Conservation (phyloP, 108 stramenopile species). For the Nitzschia palea region DNA sequence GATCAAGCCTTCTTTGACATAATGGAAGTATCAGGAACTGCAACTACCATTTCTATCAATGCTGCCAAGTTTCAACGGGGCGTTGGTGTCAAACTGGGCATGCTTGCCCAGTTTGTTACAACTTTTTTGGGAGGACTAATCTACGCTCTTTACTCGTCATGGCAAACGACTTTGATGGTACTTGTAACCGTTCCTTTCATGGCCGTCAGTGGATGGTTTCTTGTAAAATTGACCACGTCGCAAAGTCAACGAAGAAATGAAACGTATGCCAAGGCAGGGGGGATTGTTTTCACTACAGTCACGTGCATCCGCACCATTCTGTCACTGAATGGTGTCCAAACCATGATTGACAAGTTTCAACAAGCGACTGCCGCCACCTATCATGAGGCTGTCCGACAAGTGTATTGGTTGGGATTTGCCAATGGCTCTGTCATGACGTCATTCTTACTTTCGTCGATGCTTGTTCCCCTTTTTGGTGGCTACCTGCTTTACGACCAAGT, state of each 20-base stretch:
- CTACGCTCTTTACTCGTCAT: constrained; percentile 39
- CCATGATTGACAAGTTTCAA: constrained; percentile 45
- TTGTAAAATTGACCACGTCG: constrained; percentile 4
- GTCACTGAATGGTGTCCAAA: constrained; percentile 47
- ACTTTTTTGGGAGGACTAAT: constrained; percentile 37
- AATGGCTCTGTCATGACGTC: constrained; percentile 69
- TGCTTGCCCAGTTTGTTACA: constrained; percentile 22
- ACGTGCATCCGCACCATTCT: constrained; percentile 59
- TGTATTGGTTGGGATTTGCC: constrained; percentile 52
- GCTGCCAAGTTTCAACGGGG: constrained; percentile 34
- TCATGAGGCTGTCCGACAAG: constrained; percentile 24
- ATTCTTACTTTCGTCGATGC: constrained; percentile 55
- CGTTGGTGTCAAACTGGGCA: constrained; percentile 28
- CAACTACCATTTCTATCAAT: constrained; percentile 33
- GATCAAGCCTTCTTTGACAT: constrained; percentile 57
- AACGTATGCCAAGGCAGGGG: constrained; percentile 36
- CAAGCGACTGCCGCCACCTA: constrained; percentile 65
- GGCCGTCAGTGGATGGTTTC: not conserved
- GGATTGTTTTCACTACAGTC: constrained; percentile 52
- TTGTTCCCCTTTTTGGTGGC: constrained; percentile 68
- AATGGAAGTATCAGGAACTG: constrained; percentile 39
- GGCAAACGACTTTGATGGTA: constrained; percentile 36
- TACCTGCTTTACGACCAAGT: constrained; percentile 64
- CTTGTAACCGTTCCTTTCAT: constrained; percentile 17
- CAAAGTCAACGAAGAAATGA: constrained; percentile 1